Conservation (phyloP, 1,284 basidiomycete genomes). For the Spongispora temasekensis region DNA sequence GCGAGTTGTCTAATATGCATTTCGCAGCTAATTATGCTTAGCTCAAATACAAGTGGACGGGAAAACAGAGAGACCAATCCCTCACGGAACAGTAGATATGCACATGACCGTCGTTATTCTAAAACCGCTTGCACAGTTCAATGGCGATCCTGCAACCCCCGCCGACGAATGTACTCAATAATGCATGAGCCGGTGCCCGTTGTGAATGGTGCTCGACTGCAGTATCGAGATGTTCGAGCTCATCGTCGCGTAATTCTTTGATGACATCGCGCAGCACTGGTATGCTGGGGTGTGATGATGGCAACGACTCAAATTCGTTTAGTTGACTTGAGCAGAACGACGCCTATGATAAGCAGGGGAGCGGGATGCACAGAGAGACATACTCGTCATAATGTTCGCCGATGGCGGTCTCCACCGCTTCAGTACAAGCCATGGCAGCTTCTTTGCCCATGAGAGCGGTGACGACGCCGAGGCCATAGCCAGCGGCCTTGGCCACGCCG, state of each 20-base stretch:
- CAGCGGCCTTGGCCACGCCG: constrained; percentile 83
- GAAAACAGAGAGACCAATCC: constrained; percentile 46
- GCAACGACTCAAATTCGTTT: constrained; percentile 62
- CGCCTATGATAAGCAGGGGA: constrained; percentile 8
- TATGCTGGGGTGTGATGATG: constrained; percentile 75
- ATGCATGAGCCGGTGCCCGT: constrained; percentile 88
- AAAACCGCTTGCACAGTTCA: constrained; percentile 83
- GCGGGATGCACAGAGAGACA: constrained; percentile 36
- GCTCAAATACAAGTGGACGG: constrained; percentile 52
- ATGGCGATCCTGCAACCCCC: constrained; percentile 90
- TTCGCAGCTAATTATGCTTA: constrained; percentile 21
- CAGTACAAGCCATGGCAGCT: constrained; percentile 97
- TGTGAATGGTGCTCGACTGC: constrained; percentile 91
- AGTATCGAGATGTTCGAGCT: constrained; percentile 91
- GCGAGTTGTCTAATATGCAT: not conserved
- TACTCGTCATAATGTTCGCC: constrained; percentile 99
- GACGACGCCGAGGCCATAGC: constrained; percentile 81
- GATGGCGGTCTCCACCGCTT: constrained; percentile 97
- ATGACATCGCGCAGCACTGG: constrained; percentile 77
- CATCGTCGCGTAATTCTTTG: constrained; percentile 90
- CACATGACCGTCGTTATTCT: constrained; percentile 18
- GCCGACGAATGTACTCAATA: constrained; percentile 85
- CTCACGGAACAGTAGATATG: constrained; percentile 31
- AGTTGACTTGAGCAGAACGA: constrained; percentile 62
- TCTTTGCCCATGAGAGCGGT: constrained; percentile 91